Evolutionary conservation across 2,329 filamentous ascomycete genomes (phyloP), one percentile per base, ranked within the genome.

Genomic region (Colletotrichum incanum): DNA sequence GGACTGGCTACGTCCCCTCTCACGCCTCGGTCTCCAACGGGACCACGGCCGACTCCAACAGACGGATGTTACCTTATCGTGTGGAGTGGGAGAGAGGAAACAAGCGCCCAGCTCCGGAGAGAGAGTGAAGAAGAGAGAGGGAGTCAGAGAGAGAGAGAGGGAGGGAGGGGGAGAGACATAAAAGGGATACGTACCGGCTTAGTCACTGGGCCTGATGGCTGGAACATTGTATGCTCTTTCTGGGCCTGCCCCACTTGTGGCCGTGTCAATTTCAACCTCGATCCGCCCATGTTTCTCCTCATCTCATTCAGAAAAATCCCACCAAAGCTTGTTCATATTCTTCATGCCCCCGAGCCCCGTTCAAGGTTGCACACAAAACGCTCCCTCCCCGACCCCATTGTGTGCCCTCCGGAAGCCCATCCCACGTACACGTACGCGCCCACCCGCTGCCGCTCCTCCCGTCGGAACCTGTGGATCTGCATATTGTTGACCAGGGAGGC

Each of bases 191-290:
- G 50, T 28, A 11, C 9, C 9, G 28, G 28, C 59, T 50, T 50
- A 50, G 31, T 50, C 59, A 62, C 2, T 8, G 50, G 16, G 18
- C 28, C 18, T 37, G 37, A 18, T 3, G 20, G 52, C 37, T 55
- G 52, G 52, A 43, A 12, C 16, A 39, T 26, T 12, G 59, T 50
- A 50, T 62, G n/a, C 45, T 43, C 23, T 16, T 6, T 49, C 37
- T n/a, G 18, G 34, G 23, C 28, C 28, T 31, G 56, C 67, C 31
- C 55, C 67, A 50, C 63, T 31, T 20, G 16, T n/a, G 50, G 39
- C 56, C 55, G 56, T 68, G 63, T 71, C 64, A 62, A 71, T 71
- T 67, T 68, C 68, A 71, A 71, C 63, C 58, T 68, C 64, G 54
- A 62, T 28, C 39, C 49, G 65, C 45, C 59, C 65, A 54, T 64